phyloP scores from a whole-genome alignment of 805 yeast genomes.

The Lipomyces yamanashiensis region DNA sequence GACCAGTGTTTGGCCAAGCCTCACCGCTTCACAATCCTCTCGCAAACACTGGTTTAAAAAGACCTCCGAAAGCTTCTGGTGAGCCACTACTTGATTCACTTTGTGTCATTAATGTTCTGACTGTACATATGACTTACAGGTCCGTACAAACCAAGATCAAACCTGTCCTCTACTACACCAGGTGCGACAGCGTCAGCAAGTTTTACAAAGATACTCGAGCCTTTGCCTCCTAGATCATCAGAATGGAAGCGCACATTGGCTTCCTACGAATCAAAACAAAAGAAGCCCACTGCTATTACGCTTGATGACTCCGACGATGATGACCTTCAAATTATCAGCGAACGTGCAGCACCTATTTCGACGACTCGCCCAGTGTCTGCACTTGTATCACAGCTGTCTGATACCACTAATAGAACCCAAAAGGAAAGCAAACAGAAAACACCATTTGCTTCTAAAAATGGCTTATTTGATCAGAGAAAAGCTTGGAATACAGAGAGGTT shows the following conservation, averaged over 20 bases:
- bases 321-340: conserved; percentile 8
- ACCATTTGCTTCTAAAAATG: not conserved
- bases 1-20: conserved; percentile 24
- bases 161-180: conserved; percentile 4
- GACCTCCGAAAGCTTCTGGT: conserved; percentile 18
- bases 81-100: not conserved
- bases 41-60: conserved; percentile 10
- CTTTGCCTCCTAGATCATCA: conserved; percentile 28
- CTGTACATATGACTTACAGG: not conserved
- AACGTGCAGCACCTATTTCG: not conserved
- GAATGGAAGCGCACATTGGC: conserved; percentile 14
- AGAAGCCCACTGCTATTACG: not conserved
- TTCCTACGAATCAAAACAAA: not conserved
- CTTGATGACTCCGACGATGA: conserved; percentile 4
- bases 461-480: not conserved
- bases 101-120: not conserved
- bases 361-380: not conserved
- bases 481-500: not conserved
- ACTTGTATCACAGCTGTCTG: not conserved
- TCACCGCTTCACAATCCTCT: conserved; percentile 29
- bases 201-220: conserved; percentile 21
- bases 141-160: conserved; percentile 13
- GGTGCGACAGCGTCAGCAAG: not conserved
- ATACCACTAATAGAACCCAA: not conserved
- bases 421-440: not conserved